Evolutionary conservation across 352 stramenopile species (phyloP), one percentile per base, ranked within the genome.

Genomic region (Phytophthora idaei): DNA sequence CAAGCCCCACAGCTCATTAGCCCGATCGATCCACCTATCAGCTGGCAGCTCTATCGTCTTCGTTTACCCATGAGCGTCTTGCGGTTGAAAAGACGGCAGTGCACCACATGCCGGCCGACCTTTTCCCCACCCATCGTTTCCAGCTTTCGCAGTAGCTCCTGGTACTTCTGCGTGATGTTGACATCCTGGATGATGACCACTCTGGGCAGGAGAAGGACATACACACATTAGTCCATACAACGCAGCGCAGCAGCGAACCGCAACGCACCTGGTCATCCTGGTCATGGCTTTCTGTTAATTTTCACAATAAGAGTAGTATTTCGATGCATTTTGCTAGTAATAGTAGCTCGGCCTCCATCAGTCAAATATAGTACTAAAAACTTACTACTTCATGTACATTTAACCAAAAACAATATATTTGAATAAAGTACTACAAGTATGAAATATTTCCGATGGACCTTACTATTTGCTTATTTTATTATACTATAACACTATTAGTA

Each of bases 31-130:
- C 15, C 2, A 36, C 3, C 27, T 21, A 21, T 25, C 39, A 10
- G 14, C 15, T 17, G 36, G 41, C 41, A 10, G 21, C n/a, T 15
- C 34, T 49, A 41, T 4, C 8, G 8, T 31, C 48, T 37, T 31
- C 34, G 11, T 27, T 61, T 65, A 94, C 85, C 77, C 54, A 77
- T 88, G 11, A 87, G 76, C 15, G 78, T 89, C 74, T 94, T 94
- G 61, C 88, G 85, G 61, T 92, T 92, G 70, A 95, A 93, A 29
- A 95, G 81, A n/a, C 85, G 85, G 61, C 85, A 94, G 61, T 95
- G 88, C 49, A 95, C 86, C 37, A 93, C 87, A 50, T 93, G 87
- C 27, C 88, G 81, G 2, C 85, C 88, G 37, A 92, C 49, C 67
- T 92, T 92, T 61, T 87, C 80, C 37, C 84, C 88, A 62, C 88